phyloP scores from a whole-genome alignment of 768 basidiomycete species.

The Infundibulicybe gibba region DNA sequence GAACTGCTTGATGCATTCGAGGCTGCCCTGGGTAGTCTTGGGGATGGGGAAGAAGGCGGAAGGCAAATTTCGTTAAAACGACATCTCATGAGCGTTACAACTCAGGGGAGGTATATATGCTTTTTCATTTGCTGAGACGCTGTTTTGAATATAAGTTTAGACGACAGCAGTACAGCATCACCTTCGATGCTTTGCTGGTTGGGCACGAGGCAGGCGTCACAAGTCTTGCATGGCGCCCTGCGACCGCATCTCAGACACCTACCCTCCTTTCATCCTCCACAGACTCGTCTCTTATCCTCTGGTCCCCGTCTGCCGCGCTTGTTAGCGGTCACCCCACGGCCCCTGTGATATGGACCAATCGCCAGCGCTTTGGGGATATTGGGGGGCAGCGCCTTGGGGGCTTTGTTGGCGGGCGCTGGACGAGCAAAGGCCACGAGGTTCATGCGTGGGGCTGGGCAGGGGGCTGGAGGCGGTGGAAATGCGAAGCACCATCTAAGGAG shows the following conservation, averaged over 20 bases:
- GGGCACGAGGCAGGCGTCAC: slow-evolving; percentile 97
- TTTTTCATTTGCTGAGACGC: neutral
- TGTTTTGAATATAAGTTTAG: slow-evolving; percentile 15
- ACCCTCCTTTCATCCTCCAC: slow-evolving; percentile 89
- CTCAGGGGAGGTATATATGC: slow-evolving; percentile 31
- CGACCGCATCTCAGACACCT: slow-evolving; percentile 20
- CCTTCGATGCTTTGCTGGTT: slow-evolving; percentile 89
- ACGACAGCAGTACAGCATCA: slow-evolving; percentile 63
- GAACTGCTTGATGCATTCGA: slow-evolving; percentile 89
- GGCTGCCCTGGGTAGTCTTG: slow-evolving; percentile 66
- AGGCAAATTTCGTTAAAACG: slow-evolving; percentile 87
- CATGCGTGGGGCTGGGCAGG: slow-evolving; percentile 94
- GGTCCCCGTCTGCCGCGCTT: slow-evolving; percentile 71
- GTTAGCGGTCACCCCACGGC: slow-evolving; percentile 29
- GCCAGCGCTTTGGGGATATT: slow-evolving; percentile 90
- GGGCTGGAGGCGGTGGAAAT: slow-evolving; percentile 86
- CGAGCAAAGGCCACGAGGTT: slow-evolving; percentile 52
- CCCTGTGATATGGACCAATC: slow-evolving; percentile 84
- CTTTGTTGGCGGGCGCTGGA: slow-evolving; percentile 91
- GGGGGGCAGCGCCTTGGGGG: slow-evolving; percentile 90
- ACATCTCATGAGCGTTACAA: slow-evolving; percentile 67
- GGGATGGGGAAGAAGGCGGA: slow-evolving; percentile 75
- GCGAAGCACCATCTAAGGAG: slow-evolving; percentile 8
- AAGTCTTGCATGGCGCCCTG: slow-evolving; percentile 78
- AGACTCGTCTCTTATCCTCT: slow-evolving; percentile 93